A percentile compares a stretch with the other conserved stretches of the same genome.
Evolutionary conservation across 2,329 filamentous ascomycete genomes (phyloP).

Genomic region (Alternaria metachromatica): DNA sequence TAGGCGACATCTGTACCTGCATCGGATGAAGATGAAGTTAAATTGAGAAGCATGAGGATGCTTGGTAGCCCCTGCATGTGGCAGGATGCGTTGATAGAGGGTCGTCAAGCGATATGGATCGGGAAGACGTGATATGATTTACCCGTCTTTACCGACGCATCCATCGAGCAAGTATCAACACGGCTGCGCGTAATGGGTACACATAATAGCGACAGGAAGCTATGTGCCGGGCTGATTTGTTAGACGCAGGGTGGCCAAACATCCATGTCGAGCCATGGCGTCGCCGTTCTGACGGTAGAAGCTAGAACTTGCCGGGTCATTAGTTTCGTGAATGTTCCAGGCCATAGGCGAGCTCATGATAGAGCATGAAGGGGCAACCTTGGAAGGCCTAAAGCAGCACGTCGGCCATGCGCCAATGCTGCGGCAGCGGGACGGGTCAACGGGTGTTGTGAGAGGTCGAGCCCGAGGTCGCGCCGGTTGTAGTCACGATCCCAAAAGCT

Average conservation of each 20-base stretch:
- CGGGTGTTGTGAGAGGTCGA: constrained; percentile 9
- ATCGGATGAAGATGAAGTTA: constrained; percentile 12
- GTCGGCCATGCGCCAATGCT: constrained; percentile 7
- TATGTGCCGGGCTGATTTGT: constrained; percentile 9
- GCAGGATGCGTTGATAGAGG: constrained; percentile 5
- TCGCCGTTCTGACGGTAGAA: not conserved
- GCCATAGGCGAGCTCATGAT: constrained; percentile 18
- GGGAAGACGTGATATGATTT: constrained; percentile 10
- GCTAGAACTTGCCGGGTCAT: not conserved
- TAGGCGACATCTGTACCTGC: constrained; percentile 20
- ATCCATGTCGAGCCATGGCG: constrained; percentile 3
- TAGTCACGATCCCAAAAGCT: not conserved
- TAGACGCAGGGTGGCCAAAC: not conserved
- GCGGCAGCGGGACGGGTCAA: constrained; percentile 7
- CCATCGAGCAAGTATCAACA: not conserved
- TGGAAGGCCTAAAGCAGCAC: constrained; percentile 10
- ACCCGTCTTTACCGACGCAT: constrained; percentile 15
- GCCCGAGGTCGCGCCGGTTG: not conserved
- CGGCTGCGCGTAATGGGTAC: not conserved
- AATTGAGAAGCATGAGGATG: constrained; percentile 7
- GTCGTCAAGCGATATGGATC: constrained; percentile 2
- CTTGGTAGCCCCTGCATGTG: constrained; percentile 16
- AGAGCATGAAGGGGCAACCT: constrained; percentile 6
- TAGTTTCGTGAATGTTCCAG: not conserved
- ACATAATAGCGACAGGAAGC: constrained; percentile 6